Conservation (phyloP, 306 rosid species). For the Vigna hirtella region DNA sequence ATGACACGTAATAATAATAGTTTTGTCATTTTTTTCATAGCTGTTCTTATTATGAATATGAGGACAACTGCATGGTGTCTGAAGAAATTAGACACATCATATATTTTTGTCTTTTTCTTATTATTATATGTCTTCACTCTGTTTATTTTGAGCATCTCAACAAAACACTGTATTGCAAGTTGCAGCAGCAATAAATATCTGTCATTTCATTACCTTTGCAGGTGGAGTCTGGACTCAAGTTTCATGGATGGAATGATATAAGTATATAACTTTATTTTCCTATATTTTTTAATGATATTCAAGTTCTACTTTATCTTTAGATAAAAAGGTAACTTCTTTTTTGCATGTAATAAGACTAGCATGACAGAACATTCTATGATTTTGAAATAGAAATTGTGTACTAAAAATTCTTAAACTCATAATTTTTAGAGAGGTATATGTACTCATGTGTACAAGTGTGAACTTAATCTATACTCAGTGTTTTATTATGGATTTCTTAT, state of each 20-base stretch:
- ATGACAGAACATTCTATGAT: too few species aligned
- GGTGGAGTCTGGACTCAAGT: background rate
- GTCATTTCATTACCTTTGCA: background rate
- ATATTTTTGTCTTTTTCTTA: background rate
- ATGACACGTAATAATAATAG: background rate
- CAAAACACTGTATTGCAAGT: background rate
- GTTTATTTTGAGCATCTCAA: background rate
- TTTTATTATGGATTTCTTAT: too few species aligned
- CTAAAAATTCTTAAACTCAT: too few species aligned
- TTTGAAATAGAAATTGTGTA: too few species aligned
- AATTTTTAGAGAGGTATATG: too few species aligned
- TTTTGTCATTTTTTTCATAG: slow-evolving; percentile 13
- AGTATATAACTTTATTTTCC: background rate
- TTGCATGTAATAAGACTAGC: too few species aligned
- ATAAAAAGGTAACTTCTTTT: too few species aligned
- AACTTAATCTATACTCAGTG: too few species aligned
- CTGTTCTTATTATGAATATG: background rate
- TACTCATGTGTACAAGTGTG: too few species aligned
- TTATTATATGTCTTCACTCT: background rate
- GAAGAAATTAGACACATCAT: background rate
- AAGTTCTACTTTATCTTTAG: too few species aligned
- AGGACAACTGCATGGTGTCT: background rate
- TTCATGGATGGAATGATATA: background rate
- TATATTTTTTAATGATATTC: too few species aligned
- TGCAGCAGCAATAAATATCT: background rate